phyloP scores from a whole-genome alignment of 441 rosid genomes.

The Sinapis alba region DNA sequence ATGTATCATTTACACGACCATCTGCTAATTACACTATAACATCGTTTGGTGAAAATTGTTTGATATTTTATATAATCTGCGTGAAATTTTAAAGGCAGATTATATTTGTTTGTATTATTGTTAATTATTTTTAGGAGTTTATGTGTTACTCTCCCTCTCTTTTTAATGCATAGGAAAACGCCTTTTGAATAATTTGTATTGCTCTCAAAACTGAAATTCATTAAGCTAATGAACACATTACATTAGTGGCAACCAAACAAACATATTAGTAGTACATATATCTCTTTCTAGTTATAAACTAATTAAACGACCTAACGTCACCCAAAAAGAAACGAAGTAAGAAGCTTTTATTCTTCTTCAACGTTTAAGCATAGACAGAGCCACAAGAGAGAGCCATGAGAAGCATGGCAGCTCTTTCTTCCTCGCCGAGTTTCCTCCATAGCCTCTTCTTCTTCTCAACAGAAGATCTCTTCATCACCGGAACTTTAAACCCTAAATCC shows the following conservation, averaged over 20 bases:
- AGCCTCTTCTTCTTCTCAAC: conserved; percentile 61
- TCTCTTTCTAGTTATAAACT: conserved; percentile 2
- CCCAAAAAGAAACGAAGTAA: neutral
- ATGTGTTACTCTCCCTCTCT: neutral
- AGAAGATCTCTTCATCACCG: conserved; percentile 73
- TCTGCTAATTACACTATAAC: conserved; percentile 8
- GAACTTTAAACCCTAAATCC: conserved; percentile 63
- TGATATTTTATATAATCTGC: conserved; percentile 36
- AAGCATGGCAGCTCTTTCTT: conserved; percentile 88
- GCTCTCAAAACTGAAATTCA: conserved; percentile 18
- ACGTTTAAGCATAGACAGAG: conserved; percentile 62
- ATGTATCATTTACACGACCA: conserved; percentile 24
- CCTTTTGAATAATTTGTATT: neutral
- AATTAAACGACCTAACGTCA: conserved; percentile 13
- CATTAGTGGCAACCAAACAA: conserved; percentile 20
- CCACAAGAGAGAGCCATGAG: conserved; percentile 87
- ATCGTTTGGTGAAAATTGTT: conserved; percentile 13
- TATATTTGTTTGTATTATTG: conserved; percentile 14
- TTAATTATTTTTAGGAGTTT: conserved; percentile 15
- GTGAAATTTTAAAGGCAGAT: conserved; percentile 28
- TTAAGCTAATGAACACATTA: conserved; percentile 28
- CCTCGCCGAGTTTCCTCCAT: conserved; percentile 75
- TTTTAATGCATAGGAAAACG: neutral
- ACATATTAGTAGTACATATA: conserved; percentile 14
- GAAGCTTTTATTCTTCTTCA: neutral